Evolutionary conservation across 495 filamentous ascomycete genomes (phyloP).

Genomic region (Aspergillus funiculosus): DNA sequence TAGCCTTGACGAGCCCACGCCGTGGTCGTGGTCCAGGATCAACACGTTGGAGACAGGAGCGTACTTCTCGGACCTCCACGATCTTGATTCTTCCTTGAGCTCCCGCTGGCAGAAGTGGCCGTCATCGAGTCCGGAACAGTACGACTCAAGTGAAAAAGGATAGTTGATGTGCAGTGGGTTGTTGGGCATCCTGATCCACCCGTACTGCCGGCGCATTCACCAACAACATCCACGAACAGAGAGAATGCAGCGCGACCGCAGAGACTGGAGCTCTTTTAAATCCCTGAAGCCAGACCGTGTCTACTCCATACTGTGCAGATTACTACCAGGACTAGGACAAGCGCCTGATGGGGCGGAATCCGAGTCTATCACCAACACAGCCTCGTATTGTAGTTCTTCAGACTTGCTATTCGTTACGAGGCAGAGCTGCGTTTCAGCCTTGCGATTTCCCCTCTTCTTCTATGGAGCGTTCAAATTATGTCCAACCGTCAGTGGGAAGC

Average conservation of each 20-base stretch:
- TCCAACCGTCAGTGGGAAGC: too few relatives aligned
- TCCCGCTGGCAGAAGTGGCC: slow-evolving; percentile 10
- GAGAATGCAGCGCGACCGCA: not conserved
- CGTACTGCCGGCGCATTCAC: not conserved
- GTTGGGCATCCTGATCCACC: not conserved
- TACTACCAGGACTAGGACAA: too few relatives aligned
- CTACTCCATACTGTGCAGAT: too few relatives aligned
- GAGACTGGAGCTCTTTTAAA: not conserved
- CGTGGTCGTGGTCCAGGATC: slow-evolving; percentile 8
- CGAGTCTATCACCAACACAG: not conserved
- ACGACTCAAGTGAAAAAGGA: slow-evolving; percentile 5
- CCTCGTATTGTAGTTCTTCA: too few relatives aligned
- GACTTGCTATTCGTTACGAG: too few relatives aligned
- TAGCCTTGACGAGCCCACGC: not conserved
- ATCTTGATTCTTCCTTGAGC: slow-evolving; percentile 9
- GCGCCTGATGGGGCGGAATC: not conserved
- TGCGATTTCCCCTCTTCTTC: not conserved
- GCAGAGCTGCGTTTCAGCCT: slow-evolving; percentile 1
- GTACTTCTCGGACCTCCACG: slow-evolving; percentile 11
- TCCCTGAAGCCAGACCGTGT: too few relatives aligned
- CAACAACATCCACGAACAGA: not conserved
- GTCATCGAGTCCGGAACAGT: slow-evolving; percentile 8
- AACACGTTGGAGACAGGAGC: slow-evolving; percentile 1
- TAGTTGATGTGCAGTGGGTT: not conserved
- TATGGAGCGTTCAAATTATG: not conserved